Conservation (phyloP, 495 filamentous ascomycete genomes). For the Penicillium odoratum region DNA sequence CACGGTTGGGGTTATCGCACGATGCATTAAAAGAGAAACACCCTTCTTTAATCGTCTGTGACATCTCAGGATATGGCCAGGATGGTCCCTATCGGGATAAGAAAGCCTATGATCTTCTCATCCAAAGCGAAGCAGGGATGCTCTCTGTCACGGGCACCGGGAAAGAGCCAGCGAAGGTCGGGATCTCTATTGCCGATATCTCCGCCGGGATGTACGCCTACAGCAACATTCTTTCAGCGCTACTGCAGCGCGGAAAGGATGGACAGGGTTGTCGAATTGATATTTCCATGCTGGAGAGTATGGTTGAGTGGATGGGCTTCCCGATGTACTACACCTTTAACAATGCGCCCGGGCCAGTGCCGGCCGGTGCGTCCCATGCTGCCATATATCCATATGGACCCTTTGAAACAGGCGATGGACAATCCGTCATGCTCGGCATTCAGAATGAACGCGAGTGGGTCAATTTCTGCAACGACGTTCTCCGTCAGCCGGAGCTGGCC, state of each 20-base stretch:
- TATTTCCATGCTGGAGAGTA: constrained; percentile 55
- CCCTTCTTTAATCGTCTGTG: constrained; percentile 51
- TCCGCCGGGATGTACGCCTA: constrained; percentile 52
- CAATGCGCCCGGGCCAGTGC: constrained; percentile 35
- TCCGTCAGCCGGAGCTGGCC: constrained; percentile 30
- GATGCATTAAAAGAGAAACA: constrained; percentile 39
- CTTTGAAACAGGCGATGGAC: constrained; percentile 46
- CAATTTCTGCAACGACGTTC: constrained; percentile 44
- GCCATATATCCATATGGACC: constrained; percentile 55
- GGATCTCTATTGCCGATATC: constrained; percentile 55
- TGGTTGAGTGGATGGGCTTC: constrained; percentile 58
- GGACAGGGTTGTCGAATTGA: constrained; percentile 47
- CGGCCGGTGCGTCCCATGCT: constrained; percentile 50
- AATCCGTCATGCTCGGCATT: constrained; percentile 54
- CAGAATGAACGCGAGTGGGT: constrained; percentile 56
- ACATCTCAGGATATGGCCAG: constrained; percentile 53
- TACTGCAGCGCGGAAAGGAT: constrained; percentile 46
- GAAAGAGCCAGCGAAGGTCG: constrained; percentile 49
- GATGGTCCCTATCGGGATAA: constrained; percentile 52
- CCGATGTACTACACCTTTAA: constrained; percentile 54
- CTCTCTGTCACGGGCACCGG: constrained; percentile 50
- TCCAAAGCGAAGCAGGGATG: constrained; percentile 55
- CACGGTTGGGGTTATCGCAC: constrained; percentile 48
- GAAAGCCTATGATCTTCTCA: constrained; percentile 57
- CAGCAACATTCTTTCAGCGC: constrained; percentile 49